phyloP scores from a whole-genome alignment of 1,284 basidiomycete species.

The Ceratobasidium sp. region DNA sequence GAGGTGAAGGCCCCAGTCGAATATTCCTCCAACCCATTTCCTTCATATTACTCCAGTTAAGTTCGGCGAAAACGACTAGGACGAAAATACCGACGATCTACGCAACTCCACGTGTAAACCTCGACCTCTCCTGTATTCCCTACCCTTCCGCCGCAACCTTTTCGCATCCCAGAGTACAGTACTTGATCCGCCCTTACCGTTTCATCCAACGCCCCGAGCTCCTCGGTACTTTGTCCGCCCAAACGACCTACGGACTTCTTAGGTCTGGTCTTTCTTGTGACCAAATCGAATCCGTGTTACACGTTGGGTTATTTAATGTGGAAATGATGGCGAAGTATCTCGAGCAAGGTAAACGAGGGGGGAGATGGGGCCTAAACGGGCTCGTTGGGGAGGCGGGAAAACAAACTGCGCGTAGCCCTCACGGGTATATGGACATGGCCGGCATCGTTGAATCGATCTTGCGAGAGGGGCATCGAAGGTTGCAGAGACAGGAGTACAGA shows the following conservation, averaged over 20 bases:
- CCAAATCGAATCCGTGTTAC: slow-evolving; percentile 59
- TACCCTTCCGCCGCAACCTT: slow-evolving; percentile 60
- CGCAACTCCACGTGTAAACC: slow-evolving; percentile 76
- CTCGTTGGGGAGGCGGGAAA: slow-evolving; percentile 64
- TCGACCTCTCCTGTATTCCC: slow-evolving; percentile 72
- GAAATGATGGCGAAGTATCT: slow-evolving; percentile 69
- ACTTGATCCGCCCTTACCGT: slow-evolving; percentile 70
- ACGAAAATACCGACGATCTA: slow-evolving; percentile 58
- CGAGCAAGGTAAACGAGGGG: slow-evolving; percentile 59
- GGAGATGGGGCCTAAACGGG: slow-evolving; percentile 57
- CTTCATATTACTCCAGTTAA: too few species aligned
- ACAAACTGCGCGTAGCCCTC: too few species aligned
- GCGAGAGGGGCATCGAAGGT: too few species aligned
- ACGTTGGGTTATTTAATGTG: slow-evolving; percentile 64
- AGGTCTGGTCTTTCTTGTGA: slow-evolving; percentile 51
- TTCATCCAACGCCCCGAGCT: slow-evolving; percentile 71
- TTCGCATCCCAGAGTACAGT: slow-evolving; percentile 69
- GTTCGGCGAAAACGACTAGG: too few species aligned
- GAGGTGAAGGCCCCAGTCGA: slow-evolving; percentile 18
- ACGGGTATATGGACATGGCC: too few species aligned
- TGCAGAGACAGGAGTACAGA: too few species aligned
- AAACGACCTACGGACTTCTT: slow-evolving; percentile 73
- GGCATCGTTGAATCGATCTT: too few species aligned
- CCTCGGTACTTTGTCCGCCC: slow-evolving; percentile 73
- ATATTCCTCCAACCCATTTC: slow-evolving; percentile 24